Evolutionary conservation across 495 filamentous ascomycete species (phyloP).

Genomic region (Neurospora sp.): DNA sequence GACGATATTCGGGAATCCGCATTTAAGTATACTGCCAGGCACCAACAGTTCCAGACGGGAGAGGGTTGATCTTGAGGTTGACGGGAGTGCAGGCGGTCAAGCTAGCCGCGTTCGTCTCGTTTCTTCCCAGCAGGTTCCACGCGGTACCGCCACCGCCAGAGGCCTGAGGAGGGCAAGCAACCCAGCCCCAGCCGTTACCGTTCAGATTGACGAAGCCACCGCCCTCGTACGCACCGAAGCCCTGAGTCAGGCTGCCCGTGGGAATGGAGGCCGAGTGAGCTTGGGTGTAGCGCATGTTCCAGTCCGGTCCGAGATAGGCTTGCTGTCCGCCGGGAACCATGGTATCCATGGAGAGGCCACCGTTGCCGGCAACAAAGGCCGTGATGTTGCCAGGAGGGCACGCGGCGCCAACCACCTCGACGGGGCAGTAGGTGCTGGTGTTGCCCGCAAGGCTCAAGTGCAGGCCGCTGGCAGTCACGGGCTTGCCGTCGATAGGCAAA

Average conservation of each 20-base stretch:
- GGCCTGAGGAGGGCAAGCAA: conserved; percentile 21
- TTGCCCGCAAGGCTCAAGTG: conserved; percentile 34
- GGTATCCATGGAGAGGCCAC: conserved; percentile 23
- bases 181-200: conserved; percentile 26
- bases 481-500: conserved; percentile 33
- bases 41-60: conserved; percentile 6
- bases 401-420: conserved; percentile 9
- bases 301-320: conserved; percentile 48
- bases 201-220: conserved; percentile 27
- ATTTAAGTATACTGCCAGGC: conserved; percentile 27
- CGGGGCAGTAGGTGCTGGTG: conserved; percentile 27
- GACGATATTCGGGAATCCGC: not conserved
- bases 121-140: conserved; percentile 24
- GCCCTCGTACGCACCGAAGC: conserved; percentile 26
- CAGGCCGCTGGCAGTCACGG: conserved; percentile 24
- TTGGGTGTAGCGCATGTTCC: conserved; percentile 48
- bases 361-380: conserved; percentile 10
- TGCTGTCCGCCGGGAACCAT: conserved; percentile 56
- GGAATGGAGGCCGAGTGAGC: conserved; percentile 52
- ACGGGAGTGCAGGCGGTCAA: conserved; percentile 15
- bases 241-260: conserved; percentile 35
- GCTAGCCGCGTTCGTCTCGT: conserved; percentile 17
- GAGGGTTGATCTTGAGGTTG: conserved; percentile 20
- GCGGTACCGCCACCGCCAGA: conserved; percentile 12
- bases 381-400: conserved; percentile 23